These are phyloP conservation scores for Irpex sp. DNA, from an alignment of 1,284 basidiomycete genomes.

Conservation along the genomic window DNA sequence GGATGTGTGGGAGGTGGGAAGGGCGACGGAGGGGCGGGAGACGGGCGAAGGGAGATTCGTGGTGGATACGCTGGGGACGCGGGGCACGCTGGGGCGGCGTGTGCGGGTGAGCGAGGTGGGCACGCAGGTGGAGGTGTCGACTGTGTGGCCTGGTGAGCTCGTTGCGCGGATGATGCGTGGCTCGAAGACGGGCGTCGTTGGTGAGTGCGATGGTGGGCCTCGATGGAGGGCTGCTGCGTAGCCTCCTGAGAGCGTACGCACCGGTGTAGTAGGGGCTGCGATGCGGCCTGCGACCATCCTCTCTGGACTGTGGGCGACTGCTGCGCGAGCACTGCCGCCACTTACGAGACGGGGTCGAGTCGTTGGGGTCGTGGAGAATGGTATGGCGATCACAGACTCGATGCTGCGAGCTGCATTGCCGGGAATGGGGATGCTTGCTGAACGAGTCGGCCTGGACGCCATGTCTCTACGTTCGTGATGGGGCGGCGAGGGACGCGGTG, in stretches of 20 bases:
- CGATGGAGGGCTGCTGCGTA: constrained; percentile 17
- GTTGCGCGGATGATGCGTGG: constrained; percentile 62
- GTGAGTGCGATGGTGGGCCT: constrained; percentile 12
- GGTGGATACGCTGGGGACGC: constrained; percentile 33
- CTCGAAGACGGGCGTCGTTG: constrained; percentile 40
- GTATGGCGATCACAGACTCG: constrained; percentile 59
- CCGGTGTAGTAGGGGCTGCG: constrained; percentile 18
- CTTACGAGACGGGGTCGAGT: constrained; percentile 28
- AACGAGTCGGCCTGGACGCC: constrained; percentile 51
- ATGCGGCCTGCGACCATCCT: constrained; percentile 9
- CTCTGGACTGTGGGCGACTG: constrained; percentile 16
- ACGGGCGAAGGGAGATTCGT: constrained; percentile 26
- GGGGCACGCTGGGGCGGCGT: constrained; percentile 10
- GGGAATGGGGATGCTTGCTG: constrained; percentile 62
- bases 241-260: constrained; percentile 21
- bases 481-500: background rate
- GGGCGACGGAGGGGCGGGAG: constrained; percentile 11
- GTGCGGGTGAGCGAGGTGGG: constrained; percentile 9
- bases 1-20: constrained; percentile 11
- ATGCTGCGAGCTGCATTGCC: constrained; percentile 50
- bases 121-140: constrained; percentile 11
- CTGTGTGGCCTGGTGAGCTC: constrained; percentile 4
- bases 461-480: constrained; percentile 27
- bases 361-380: constrained; percentile 37
- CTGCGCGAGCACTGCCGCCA: constrained; percentile 3